Evolutionary conservation across 2,329 filamentous ascomycete species (phyloP).

Genomic region (Penicillium oxalicum): DNA sequence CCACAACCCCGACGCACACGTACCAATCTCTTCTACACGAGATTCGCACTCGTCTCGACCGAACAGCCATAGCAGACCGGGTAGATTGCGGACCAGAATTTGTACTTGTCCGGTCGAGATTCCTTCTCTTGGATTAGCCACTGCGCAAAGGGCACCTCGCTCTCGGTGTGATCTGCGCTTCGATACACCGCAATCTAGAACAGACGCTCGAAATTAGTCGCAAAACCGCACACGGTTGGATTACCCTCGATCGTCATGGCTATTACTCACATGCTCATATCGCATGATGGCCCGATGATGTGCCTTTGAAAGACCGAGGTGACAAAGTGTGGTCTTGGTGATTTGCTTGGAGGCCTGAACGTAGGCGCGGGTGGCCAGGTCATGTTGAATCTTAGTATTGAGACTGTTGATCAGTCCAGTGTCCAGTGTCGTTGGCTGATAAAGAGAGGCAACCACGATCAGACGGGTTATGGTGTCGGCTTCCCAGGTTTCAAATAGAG

Average conservation of each 20-base stretch:
- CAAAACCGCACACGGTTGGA: too few species aligned
- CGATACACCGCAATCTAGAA: constrained; percentile 26
- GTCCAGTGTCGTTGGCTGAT: constrained; percentile 19
- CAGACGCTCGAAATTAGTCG: too few species aligned
- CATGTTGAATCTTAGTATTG: constrained; percentile 10
- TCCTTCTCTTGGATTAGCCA: constrained; percentile 27
- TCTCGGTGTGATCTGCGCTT: constrained; percentile 25
- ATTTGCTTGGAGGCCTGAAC: constrained; percentile 23
- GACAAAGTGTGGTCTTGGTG: constrained; percentile 16
- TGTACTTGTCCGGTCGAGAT: constrained; percentile 18
- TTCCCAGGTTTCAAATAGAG: constrained; percentile 30
- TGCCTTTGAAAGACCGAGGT: constrained; percentile 21
- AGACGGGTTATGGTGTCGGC: constrained; percentile 32
- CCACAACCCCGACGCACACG: not conserved
- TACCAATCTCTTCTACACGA: constrained; percentile 12
- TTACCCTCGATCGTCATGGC: too few species aligned
- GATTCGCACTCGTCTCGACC: constrained; percentile 24
- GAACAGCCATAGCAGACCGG: constrained; percentile 29
- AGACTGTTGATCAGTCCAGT: constrained; percentile 17
- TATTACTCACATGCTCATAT: constrained; percentile 24
- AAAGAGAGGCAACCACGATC: constrained; percentile 27
- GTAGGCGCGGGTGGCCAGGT: constrained; percentile 22
- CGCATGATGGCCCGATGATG: constrained; percentile 25
- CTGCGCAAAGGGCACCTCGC: constrained; percentile 26
- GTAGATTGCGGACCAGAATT: constrained; percentile 30